These are phyloP conservation scores for Epithele typhae DNA, from an alignment of 768 basidiomycete species.

Conservation along the genomic window DNA sequence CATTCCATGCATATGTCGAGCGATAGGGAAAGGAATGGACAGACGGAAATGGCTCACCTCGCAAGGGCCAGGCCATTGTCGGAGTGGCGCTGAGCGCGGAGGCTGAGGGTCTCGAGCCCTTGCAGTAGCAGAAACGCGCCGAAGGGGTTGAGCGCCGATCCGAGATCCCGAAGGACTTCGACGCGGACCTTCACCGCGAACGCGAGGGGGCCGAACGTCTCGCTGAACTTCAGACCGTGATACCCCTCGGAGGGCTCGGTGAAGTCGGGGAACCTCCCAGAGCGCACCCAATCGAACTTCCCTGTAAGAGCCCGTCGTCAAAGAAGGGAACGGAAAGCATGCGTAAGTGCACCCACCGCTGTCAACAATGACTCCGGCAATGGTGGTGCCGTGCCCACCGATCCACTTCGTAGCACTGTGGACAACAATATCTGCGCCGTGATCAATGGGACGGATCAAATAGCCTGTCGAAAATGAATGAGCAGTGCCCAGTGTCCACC, in stretches of 20 bases:
- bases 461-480: conserved; percentile 40
- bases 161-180: conserved; percentile 63
- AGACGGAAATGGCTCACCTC: conserved; percentile 26
- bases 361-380: conserved; percentile 73
- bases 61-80: conserved; percentile 71
- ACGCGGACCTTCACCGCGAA: conserved; percentile 66
- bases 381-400: conserved; percentile 75
- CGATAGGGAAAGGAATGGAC: neutral
- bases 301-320: conserved; percentile 35
- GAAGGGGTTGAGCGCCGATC: conserved; percentile 65
- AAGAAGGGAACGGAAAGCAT: neutral
- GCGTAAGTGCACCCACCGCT: conserved; percentile 43
- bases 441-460: conserved; percentile 62
- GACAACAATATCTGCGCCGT: conserved; percentile 77
- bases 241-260: conserved; percentile 74
- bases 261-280: conserved; percentile 70
- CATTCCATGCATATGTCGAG: no score
- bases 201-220: conserved; percentile 60
- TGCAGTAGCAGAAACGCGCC: conserved; percentile 72
- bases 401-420: conserved; percentile 87
- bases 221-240: conserved; percentile 63
- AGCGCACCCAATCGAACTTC: conserved; percentile 69
- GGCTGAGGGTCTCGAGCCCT: conserved; percentile 72
- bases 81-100: conserved; percentile 67
- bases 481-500: no score